A percentile compares a stretch with the other conserved stretches of the same genome.
phyloP scores from a whole-genome alignment of 208 protist species.

The Crithidia thermophila region DNA sequence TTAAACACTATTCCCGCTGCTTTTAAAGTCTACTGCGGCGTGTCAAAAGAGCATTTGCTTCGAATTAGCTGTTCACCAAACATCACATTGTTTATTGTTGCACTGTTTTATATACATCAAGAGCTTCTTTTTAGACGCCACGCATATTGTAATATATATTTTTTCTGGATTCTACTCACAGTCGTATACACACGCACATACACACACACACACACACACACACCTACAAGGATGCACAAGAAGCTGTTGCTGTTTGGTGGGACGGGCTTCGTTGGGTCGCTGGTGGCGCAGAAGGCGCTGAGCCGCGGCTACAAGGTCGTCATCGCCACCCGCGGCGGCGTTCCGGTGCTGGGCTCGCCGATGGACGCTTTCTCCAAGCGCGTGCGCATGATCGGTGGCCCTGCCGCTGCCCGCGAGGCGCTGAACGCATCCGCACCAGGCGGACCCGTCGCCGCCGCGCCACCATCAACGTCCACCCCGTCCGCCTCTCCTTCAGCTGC shows the following conservation, averaged over 20 bases:
- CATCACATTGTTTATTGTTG: no score
- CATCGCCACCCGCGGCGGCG: constrained; percentile 63
- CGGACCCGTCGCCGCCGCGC: neutral
- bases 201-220: neutral
- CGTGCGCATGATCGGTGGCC: constrained; percentile 45
- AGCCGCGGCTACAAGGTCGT: constrained; percentile 68
- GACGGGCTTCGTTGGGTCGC: constrained; percentile 79
- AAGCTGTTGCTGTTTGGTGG: constrained; percentile 90
- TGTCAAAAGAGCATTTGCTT: no score
- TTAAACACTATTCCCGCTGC: no score
- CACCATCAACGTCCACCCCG: neutral
- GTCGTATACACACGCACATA: neutral
- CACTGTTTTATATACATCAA: no score
- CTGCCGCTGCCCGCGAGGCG: constrained; percentile 36
- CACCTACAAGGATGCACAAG: constrained; percentile 33
- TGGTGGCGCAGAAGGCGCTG: constrained; percentile 61
- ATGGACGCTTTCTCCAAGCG: constrained; percentile 42
- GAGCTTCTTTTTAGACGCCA: no score
- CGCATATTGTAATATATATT: no score
- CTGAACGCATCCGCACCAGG: constrained; percentile 12
- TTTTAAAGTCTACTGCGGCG: no score
- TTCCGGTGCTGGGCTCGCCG: constrained; percentile 42
- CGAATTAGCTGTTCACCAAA: no score
- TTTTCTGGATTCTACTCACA: neutral
- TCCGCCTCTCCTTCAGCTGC: neutral